These are phyloP conservation scores for Aspergillus coremiiformis DNA, from an alignment of 495 filamentous ascomycete species.

Conservation along the genomic window DNA sequence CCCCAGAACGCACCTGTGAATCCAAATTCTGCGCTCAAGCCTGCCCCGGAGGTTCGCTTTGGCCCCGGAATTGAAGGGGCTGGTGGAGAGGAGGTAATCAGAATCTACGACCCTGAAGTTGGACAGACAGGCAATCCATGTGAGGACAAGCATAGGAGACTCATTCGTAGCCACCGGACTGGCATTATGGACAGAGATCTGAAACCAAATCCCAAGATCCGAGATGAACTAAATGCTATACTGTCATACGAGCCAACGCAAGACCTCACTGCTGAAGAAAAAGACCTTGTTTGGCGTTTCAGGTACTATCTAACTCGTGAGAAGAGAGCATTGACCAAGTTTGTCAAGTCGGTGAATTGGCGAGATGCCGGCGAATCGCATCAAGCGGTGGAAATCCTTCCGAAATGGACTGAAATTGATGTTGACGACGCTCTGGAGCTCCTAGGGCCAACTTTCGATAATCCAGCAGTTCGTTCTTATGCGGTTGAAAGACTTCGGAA, in stretches of 20 bases:
- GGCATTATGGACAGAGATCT: constrained; percentile 87
- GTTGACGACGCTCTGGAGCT: constrained; percentile 95
- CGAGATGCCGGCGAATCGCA: constrained; percentile 75
- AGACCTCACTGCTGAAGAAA: constrained; percentile 77
- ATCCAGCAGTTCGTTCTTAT: constrained; percentile 78
- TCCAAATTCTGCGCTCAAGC: constrained; percentile 63
- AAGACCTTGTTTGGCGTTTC: constrained; percentile 95
- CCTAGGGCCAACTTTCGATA: constrained; percentile 85
- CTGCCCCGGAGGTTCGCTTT: constrained; percentile 72
- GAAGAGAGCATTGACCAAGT: constrained; percentile 91
- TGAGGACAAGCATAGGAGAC: constrained; percentile 86
- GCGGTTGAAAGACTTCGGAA: constrained; percentile 88
- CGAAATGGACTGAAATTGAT: constrained; percentile 95
- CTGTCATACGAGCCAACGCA: constrained; percentile 91
- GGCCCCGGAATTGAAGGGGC: constrained; percentile 71
- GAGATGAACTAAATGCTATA: constrained; percentile 87
- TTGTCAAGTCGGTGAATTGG: constrained; percentile 96
- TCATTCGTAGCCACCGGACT: constrained; percentile 89
- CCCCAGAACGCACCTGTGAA: constrained; percentile 53
- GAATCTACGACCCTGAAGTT: constrained; percentile 91
- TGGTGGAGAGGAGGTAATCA: constrained; percentile 51
- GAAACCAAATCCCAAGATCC: constrained; percentile 92
- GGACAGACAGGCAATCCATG: constrained; percentile 84
- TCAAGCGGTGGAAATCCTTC: constrained; percentile 81
- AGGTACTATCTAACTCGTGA: constrained; percentile 87